Conservation (phyloP, 140 eudicot species). For the Oenanthe javanica region DNA sequence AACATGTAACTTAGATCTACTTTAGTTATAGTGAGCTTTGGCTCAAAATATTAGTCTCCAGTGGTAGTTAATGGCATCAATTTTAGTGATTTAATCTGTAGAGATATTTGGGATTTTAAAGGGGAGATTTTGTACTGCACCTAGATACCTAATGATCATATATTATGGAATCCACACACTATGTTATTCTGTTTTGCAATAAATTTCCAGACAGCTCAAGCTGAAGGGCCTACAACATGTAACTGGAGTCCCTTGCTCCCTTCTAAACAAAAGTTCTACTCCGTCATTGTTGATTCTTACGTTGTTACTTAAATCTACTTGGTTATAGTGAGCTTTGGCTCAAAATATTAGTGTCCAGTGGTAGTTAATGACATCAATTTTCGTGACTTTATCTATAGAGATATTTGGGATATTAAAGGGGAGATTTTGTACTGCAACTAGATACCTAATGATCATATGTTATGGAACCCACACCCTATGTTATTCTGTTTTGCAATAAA, state of each 20-base stretch:
- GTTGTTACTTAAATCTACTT: too few relatives aligned
- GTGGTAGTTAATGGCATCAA: not conserved
- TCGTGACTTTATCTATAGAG: not conserved
- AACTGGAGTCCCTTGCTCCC: too few relatives aligned
- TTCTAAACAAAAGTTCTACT: too few relatives aligned
- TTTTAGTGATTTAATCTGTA: not conserved
- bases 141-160: too few relatives aligned
- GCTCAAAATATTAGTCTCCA: not conserved
- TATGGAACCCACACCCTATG: not conserved
- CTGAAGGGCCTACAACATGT: not conserved
- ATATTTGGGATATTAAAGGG: not conserved
- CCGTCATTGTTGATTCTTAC: too few relatives aligned
- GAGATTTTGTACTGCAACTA: not conserved
- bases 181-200: not conserved
- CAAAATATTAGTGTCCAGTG: too few relatives aligned
- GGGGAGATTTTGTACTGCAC: not conserved
- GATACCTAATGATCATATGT: not conserved
- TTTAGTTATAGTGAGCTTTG: not conserved
- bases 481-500: not conserved
- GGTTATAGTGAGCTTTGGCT: too few relatives aligned
- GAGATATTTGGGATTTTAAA: not conserved
- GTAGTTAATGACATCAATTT: too few relatives aligned
- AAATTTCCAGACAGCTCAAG: not conserved
- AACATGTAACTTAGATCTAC: not conserved
- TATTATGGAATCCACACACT: too few relatives aligned